Percentiles rank a stretch among this genome's conserved stretches.
Evolutionary conservation across 495 filamentous ascomycete genomes (phyloP).

Genomic region (Halenospora varia): DNA sequence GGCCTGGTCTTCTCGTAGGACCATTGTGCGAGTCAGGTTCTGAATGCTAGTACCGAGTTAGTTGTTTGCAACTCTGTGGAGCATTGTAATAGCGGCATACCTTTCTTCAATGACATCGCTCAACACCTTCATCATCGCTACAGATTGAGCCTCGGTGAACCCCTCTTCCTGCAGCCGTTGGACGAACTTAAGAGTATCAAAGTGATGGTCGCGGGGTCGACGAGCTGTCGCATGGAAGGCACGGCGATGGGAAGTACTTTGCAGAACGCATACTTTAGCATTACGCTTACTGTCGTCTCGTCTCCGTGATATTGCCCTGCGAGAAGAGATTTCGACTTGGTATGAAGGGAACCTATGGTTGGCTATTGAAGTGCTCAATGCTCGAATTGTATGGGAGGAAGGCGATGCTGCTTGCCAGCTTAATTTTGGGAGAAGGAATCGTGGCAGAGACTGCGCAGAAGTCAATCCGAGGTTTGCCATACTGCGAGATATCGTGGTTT

Average conservation of each 20-base stretch:
- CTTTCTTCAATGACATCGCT: slow-evolving; percentile 97
- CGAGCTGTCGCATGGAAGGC: slow-evolving; percentile 68
- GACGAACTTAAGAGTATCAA: slow-evolving; percentile 97
- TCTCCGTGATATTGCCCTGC: not conserved
- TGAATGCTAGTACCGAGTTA: slow-evolving; percentile 61
- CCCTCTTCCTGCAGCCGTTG: slow-evolving; percentile 85
- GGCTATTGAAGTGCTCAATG: slow-evolving; percentile 20
- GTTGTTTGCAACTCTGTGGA: not conserved
- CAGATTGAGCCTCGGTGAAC: slow-evolving; percentile 91
- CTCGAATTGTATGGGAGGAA: slow-evolving; percentile 23
- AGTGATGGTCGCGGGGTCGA: slow-evolving; percentile 79
- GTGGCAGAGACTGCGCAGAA: slow-evolving; percentile 35
- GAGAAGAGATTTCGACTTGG: not conserved
- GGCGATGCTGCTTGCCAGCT: slow-evolving; percentile 42
- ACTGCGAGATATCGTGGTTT: not conserved
- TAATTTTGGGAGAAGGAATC: slow-evolving; percentile 48
- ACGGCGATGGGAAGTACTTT: slow-evolving; percentile 19
- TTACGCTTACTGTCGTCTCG: not conserved
- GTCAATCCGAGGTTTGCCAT: slow-evolving; percentile 31
- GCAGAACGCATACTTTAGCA: slow-evolving; percentile 7
- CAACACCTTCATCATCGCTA: slow-evolving; percentile 95
- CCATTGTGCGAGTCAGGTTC: slow-evolving; percentile 97
- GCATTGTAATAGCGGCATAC: slow-evolving; percentile 30
- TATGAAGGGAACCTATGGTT: slow-evolving; percentile 12
- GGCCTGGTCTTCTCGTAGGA: slow-evolving; percentile 86